Percentiles rank a stretch among this genome's conserved stretches.
Conservation (phyloP, 139 green algal genomes). For the Tetraselmis chui region DNA sequence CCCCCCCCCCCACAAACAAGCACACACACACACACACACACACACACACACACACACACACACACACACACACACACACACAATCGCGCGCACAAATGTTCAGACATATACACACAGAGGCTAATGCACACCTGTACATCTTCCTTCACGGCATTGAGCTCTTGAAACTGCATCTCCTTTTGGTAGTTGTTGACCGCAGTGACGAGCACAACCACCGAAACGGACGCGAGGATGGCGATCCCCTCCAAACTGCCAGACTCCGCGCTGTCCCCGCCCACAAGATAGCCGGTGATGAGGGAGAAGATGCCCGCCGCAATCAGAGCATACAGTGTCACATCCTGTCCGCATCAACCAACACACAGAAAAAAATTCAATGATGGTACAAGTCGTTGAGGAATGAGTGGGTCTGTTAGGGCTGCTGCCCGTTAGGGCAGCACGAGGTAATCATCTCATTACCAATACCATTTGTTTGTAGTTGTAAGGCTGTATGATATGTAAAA, state of each 20-base stretch:
- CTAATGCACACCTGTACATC: slow-evolving; percentile 47
- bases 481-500: too few species aligned
- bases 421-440: too few species aligned
- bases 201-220: slow-evolving; percentile 63
- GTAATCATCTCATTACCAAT: too few species aligned
- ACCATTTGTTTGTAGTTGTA: too few species aligned
- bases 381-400: not conserved
- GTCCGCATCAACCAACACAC: not conserved
- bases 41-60: too few species aligned
- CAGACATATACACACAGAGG: too few species aligned
- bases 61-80: too few species aligned
- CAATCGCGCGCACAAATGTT: too few species aligned
- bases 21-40: too few species aligned
- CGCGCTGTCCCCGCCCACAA: slow-evolving; percentile 11
- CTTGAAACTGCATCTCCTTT: slow-evolving; percentile 81
- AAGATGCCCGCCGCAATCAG: slow-evolving; percentile 48
- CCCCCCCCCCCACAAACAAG: too few species aligned
- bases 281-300: slow-evolving; percentile 38
- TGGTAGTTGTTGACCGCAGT: slow-evolving; percentile 77
- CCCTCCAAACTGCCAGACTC: slow-evolving; percentile 58
- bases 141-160: slow-evolving; percentile 56
- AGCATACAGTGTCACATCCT: slow-evolving; percentile 41
- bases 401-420: not conserved
- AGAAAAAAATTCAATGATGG: not conserved
- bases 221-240: slow-evolving; percentile 61